Percentiles rank a stretch among this genome's conserved stretches.
Evolutionary conservation across 352 stramenopile genomes (phyloP).

Genomic region (Blastocystis sp.): DNA sequence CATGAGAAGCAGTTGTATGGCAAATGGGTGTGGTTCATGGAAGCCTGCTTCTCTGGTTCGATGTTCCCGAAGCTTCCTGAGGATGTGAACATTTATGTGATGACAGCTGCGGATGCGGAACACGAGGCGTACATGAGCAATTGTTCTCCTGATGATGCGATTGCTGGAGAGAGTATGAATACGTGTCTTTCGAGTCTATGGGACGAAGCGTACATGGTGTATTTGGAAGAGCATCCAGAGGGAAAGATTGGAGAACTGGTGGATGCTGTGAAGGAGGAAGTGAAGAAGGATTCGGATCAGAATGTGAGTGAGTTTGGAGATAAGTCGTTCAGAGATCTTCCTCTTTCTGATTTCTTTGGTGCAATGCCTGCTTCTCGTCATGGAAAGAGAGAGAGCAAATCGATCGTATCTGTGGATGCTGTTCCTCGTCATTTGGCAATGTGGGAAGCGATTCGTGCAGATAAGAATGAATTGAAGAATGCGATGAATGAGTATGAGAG

Average conservation of each 20-base stretch:
- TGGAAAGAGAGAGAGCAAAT: not conserved
- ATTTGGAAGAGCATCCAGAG: not conserved
- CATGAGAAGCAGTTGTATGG: constrained; percentile 73
- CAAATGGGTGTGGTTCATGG: constrained; percentile 78
- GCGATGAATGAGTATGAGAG: constrained; percentile 28
- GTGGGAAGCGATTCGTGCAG: constrained; percentile 53
- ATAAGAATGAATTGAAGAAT: not conserved
- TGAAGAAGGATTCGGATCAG: not conserved
- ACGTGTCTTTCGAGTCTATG: constrained; percentile 39
- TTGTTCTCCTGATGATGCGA: constrained; percentile 61
- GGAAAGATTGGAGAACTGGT: not conserved
- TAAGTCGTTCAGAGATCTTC: not conserved
- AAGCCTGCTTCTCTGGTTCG: constrained; percentile 78
- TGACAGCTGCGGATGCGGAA: constrained; percentile 65
- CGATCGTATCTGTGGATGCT: not conserved
- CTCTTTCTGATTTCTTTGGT: not conserved
- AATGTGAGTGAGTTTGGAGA: constrained; percentile 33
- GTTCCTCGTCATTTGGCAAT: constrained; percentile 48
- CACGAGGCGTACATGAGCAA: constrained; percentile 76
- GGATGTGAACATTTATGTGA: constrained; percentile 65
- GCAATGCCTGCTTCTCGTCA: not conserved
- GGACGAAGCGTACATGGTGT: constrained; percentile 30
- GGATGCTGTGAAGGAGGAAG: not conserved
- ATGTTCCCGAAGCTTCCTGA: constrained; percentile 75
- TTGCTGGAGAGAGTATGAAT: constrained; percentile 38